These are phyloP conservation scores for Penicillium griseofulvum DNA, from an alignment of 2,329 filamentous ascomycete genomes.

Conservation along the genomic window DNA sequence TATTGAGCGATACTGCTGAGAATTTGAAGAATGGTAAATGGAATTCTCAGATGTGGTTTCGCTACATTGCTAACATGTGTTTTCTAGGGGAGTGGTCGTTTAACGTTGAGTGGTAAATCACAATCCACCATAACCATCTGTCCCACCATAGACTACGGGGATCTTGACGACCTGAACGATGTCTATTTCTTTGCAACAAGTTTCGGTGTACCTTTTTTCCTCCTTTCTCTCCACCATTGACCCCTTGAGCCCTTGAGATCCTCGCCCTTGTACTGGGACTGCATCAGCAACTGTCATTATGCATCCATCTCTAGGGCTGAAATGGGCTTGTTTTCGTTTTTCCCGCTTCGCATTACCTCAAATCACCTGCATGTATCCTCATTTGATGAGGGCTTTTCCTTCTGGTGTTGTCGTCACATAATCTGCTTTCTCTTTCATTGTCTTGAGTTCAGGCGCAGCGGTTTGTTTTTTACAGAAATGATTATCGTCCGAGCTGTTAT, in stretches of 20 bases:
- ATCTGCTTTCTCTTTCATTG: background rate
- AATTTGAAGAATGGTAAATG: slow-evolving; percentile 79
- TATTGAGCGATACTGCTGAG: slow-evolving; percentile 88
- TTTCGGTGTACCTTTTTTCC: background rate
- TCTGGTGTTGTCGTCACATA: background rate
- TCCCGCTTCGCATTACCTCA: background rate
- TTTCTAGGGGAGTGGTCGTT: slow-evolving; percentile 46
- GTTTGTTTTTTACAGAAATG: background rate
- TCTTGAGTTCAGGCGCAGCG: background rate
- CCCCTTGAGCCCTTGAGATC: background rate
- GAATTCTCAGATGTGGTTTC: background rate
- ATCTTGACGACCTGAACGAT: slow-evolving; percentile 27
- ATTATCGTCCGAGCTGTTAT: background rate
- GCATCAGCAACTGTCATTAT: background rate
- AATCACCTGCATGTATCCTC: background rate
- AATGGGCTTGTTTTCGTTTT: background rate
- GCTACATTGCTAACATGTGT: background rate
- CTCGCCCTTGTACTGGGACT: background rate
- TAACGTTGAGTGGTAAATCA: slow-evolving; percentile 42
- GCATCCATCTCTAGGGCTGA: background rate
- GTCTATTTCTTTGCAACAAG: background rate
- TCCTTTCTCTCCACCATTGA: background rate
- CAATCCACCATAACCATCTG: background rate
- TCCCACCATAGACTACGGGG: background rate
- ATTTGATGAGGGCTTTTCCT: background rate